Evolutionary conservation across 768 basidiomycete species (phyloP), one percentile per base, ranked within the genome.

Genomic region (Rhizopogon sp.): DNA sequence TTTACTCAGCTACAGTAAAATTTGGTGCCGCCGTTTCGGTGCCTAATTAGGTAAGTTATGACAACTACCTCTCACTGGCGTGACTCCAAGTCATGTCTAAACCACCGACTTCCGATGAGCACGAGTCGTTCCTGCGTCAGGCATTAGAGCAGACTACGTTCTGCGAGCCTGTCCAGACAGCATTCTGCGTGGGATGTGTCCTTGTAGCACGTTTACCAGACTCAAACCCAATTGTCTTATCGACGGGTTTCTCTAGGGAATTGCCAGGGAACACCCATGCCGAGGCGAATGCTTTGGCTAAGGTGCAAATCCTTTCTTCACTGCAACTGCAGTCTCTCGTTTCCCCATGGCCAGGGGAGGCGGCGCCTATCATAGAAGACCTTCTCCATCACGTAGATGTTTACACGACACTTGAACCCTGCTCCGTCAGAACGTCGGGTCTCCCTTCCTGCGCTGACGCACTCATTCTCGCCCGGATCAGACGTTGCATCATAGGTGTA

Each of bases 371-470:
- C 22, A 62, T 68, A 40, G 56, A 81, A 43, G 73, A 80, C 52
- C 73, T 82, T 13, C 64, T 95, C 28, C 70, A 89, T 41, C 57
- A 72, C 17, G 76, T 76, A 22, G 89, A 93, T 67, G 85, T 90
- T 42, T 98, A 97, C 66, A 96, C 95, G 0, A 98, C 97, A 0
- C 81, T 99, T 76, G 97, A 99, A 66, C 97, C 96, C 9, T 99
- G 97, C 67, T 96, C 93, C 5, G 70, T 90, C 35, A 77, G 97
- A 56, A 88, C 91, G 8, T 94, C 91, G 0, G 95, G 96, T 3
- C 77, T 95, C 43, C 70, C 84, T 0, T 86, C 94, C 1, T 98
- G 97, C 66, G 85, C 91, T 9, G 82, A 93, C 57, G 88, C 89
- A 3, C 79, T 98, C 50, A 81, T 97, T 35, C 75, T 75, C 14